These are phyloP conservation scores for Suillus subaureus DNA, from an alignment of 768 basidiomycete genomes.

Conservation along the genomic window DNA sequence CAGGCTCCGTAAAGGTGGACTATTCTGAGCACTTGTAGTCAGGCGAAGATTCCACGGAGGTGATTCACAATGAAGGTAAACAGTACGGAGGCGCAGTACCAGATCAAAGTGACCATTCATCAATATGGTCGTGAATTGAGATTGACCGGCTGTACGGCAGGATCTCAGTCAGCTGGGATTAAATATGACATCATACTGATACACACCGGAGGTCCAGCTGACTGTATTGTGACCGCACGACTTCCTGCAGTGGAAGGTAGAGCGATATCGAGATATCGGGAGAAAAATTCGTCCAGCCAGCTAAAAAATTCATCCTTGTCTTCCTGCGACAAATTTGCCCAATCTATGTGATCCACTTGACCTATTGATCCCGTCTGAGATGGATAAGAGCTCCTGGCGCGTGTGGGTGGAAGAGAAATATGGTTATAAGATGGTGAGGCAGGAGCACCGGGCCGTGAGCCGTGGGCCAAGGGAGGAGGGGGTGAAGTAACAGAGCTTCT, in stretches of 20 bases:
- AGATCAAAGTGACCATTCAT: neutral
- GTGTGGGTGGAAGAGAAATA: conserved; percentile 29
- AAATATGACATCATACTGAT: neutral
- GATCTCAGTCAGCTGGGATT: neutral
- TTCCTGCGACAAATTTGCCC: conserved; percentile 64
- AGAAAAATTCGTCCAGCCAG: conserved; percentile 85
- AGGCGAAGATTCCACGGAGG: neutral
- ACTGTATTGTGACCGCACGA: neutral
- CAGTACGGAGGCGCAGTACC: neutral
- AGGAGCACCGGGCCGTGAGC: conserved; percentile 17
- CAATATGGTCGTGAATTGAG: conserved; percentile 1
- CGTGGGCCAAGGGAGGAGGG: conserved; percentile 19
- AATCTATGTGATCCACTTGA: conserved; percentile 49
- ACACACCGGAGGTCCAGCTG: conserved; percentile 24
- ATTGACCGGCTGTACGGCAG: conserved; percentile 5
- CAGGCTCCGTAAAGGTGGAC: neutral
- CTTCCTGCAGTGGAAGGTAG: conserved; percentile 16
- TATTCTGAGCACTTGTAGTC: neutral
- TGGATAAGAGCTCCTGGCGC: conserved; percentile 28
- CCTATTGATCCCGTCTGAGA: conserved; percentile 13
- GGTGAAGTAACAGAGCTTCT: conserved; percentile 21
- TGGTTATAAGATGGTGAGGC: conserved; percentile 20
- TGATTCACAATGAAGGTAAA: neutral
- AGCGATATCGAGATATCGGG: conserved; percentile 39
- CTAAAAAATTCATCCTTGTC: conserved; percentile 75